These are phyloP conservation scores for Pichia cactophila DNA, from an alignment of 1,139 yeast genomes.

Conservation along the genomic window DNA sequence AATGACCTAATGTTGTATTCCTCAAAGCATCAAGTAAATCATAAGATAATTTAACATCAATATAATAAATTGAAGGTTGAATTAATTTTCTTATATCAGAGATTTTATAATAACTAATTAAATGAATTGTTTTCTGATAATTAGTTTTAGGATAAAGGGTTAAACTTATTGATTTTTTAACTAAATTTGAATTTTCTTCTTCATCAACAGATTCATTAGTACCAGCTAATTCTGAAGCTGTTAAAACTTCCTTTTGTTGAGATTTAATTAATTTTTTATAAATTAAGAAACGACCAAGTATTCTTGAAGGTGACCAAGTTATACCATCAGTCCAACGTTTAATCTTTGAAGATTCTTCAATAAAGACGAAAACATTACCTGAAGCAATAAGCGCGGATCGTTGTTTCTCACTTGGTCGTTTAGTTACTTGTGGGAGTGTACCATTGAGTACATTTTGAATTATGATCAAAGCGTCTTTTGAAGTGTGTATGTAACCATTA, in stretches of 20 bases:
- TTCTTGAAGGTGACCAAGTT: conserved; percentile 86
- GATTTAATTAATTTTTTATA: conserved; percentile 70
- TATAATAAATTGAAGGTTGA: conserved; percentile 52
- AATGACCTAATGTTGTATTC: conserved; percentile 48
- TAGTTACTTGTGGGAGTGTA: conserved; percentile 53
- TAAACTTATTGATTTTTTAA: conserved; percentile 75
- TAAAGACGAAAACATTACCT: conserved; percentile 79
- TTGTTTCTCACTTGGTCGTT: conserved; percentile 81
- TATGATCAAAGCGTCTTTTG: conserved; percentile 76
- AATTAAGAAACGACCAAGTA: conserved; percentile 73
- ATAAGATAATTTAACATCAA: conserved; percentile 45
- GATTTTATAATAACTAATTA: conserved; percentile 71
- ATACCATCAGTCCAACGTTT: conserved; percentile 94
- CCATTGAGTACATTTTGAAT: conserved; percentile 70
- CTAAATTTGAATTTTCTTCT: conserved; percentile 29
- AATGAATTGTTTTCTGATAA: conserved; percentile 51
- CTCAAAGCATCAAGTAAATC: conserved; percentile 55
- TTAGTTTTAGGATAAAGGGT: conserved; percentile 25
- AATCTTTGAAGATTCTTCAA: conserved; percentile 76
- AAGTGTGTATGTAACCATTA: conserved; percentile 70
- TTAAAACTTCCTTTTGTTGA: conserved; percentile 18
- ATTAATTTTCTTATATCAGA: conserved; percentile 61
- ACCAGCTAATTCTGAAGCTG: conserved; percentile 14
- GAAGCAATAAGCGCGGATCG: conserved; percentile 56
- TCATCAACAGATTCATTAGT: neutral